Conservation (phyloP, 192 early-diverging fungal genomes). For the Haplosporangium gracile region DNA sequence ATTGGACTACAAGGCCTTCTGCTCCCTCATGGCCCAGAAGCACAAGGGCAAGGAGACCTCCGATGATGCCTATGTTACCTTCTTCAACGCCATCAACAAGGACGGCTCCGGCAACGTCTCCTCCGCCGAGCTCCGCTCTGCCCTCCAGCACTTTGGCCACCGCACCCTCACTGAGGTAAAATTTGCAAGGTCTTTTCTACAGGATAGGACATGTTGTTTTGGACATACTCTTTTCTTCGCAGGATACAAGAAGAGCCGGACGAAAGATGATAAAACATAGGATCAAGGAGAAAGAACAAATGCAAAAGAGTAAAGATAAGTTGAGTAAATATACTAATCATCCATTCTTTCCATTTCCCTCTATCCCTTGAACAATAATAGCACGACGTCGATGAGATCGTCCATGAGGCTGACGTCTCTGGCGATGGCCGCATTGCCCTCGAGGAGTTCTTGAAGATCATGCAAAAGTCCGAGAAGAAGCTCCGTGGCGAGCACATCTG, state of each 20-base stretch:
- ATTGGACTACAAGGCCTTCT: constrained; percentile 58
- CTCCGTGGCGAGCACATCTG: constrained; percentile 56
- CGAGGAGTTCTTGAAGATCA: constrained; percentile 92
- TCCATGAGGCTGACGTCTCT: constrained; percentile 85
- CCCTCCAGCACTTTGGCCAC: constrained; percentile 57
- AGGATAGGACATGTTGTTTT: background rate
- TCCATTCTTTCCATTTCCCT: background rate
- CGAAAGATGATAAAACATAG: background rate
- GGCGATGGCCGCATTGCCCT: constrained; percentile 91
- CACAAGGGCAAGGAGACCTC: constrained; percentile 53
- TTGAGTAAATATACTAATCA: background rate
- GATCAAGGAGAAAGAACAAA: background rate
- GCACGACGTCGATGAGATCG: constrained; percentile 69
- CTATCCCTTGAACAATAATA: constrained; percentile 11
- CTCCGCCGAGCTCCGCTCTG: constrained; percentile 51
- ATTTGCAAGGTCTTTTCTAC: background rate
- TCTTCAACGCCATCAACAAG: constrained; percentile 52
- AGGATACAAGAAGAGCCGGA: too few relatives aligned
- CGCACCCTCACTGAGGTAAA: constrained; percentile 50
- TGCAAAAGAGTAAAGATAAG: background rate
- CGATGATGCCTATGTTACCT: constrained; percentile 38
- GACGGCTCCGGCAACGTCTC: constrained; percentile 54
- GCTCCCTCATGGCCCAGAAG: constrained; percentile 46
- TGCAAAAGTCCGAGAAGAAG: constrained; percentile 63
- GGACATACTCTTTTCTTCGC: background rate